Base-by-base conservation (phyloP, 75 land plant genomes). In the Chamaecyparis obtusa region DNA sequence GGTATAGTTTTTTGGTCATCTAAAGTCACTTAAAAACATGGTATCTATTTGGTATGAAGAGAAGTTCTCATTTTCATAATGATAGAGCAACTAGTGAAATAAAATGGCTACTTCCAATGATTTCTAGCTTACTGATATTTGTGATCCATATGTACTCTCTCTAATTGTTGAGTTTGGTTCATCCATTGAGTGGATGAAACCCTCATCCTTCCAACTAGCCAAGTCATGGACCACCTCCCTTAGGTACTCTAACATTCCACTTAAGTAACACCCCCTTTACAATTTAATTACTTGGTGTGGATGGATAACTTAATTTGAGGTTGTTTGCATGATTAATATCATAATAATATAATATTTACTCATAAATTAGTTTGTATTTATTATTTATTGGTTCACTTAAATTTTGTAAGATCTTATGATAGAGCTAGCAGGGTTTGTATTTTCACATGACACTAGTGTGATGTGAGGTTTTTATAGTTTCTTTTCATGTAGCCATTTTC, bases 131-230 rank as follows among this genome's bases (percentile, higher is more conserved):
- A 19, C n/a, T 78, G 21, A 43, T 78, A 78, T 78, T 24, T 24
- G 27, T 78, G 44, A 41, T 78, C 43, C 81, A 39, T 46, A 21
- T 78, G 6, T 78, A 78, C n/a, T n/a, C 27, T 19, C 39, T 6
- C 44, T 9, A 41, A 39, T 10, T 19, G 43, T 89, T 86, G 89
- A 89, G 77, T 39, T 92, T 0, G 89, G 90, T 75, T 87, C 87
- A 3, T 81, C 94, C 85, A 49, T 91, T 14, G 83, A 92, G 82
- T 74, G 55, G 24, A 84, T 84, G 0, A 91, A 91, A 21, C 84
- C 80, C 27, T 5, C 88, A n/a, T 83, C 89, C 35, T 55, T 92
- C 1, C 91, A 90, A 37, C 30, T 88, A 33, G 32, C 41, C 41
- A 39, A 1, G 41, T 39, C 41, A 39, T 39, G 41, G 41, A 39